A percentile compares a stretch with the other conserved stretches of the same genome.
Conservation (phyloP, 345 rosid genomes). For the Pseudoturritis turrita region DNA sequence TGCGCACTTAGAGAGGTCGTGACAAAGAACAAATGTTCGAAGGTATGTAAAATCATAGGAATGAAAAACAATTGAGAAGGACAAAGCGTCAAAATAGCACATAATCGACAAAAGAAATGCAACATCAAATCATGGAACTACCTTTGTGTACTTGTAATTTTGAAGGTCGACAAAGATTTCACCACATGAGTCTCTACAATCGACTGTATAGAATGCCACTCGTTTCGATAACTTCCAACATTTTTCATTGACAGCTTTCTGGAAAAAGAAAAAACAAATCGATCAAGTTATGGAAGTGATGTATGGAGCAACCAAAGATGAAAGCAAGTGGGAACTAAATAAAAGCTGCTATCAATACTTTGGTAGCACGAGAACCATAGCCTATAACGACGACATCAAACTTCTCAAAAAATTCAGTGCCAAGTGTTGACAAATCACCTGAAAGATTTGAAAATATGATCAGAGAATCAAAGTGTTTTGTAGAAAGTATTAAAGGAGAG, state of each 20-base stretch:
- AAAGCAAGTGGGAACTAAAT: not conserved
- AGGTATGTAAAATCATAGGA: not conserved
- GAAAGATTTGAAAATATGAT: slow-evolving; percentile 9
- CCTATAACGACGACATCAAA: slow-evolving; percentile 77
- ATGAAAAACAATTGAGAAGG: not conserved
- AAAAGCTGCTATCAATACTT: slow-evolving; percentile 37
- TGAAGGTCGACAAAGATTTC: slow-evolving; percentile 90
- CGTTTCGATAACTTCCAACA: slow-evolving; percentile 70
- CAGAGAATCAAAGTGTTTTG: not conserved
- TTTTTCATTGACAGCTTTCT: slow-evolving; percentile 75
- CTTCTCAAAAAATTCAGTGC: slow-evolving; percentile 53
- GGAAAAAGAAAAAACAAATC: not conserved
- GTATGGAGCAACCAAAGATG: not conserved
- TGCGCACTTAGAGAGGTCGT: not conserved
- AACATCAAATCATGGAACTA: not conserved
- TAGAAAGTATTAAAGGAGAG: not conserved
- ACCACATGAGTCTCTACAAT: slow-evolving; percentile 79
- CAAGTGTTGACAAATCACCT: slow-evolving; percentile 70
- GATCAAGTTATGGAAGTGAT: not conserved
- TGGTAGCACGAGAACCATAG: slow-evolving; percentile 53
- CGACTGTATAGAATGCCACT: slow-evolving; percentile 77
- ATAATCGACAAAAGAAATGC: not conserved
- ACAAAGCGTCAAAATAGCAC: not conserved
- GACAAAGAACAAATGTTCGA: not conserved
- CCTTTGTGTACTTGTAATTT: slow-evolving; percentile 61